phyloP scores from a whole-genome alignment of 495 filamentous ascomycete species.

The Aspergillus steynii region DNA sequence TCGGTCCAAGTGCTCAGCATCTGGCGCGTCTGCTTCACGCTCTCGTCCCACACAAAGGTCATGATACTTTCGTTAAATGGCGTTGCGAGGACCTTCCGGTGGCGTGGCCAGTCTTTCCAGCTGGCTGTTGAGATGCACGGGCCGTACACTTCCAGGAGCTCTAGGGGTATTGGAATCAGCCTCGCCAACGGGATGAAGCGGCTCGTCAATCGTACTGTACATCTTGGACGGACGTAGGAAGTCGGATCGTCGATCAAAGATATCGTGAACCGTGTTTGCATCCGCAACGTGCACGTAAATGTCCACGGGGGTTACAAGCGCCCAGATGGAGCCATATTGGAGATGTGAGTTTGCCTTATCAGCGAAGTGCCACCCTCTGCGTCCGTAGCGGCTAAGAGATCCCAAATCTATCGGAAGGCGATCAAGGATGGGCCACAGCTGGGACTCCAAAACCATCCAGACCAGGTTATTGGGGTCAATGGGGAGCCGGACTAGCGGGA shows the following conservation, averaged over 20 bases:
- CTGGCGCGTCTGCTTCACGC: background rate
- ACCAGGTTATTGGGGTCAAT: conserved; percentile 4
- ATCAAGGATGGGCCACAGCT: conserved; percentile 1
- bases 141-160: conserved; percentile 4
- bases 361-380: conserved; percentile 3
- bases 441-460: conserved; percentile 2
- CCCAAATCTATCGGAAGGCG: conserved; percentile 1
- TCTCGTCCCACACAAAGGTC: conserved; percentile 7
- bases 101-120: conserved; percentile 4
- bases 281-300: conserved; percentile 3
- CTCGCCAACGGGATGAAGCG: background rate
- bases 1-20: background rate
- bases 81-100: conserved; percentile 8
- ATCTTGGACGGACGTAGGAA: background rate
- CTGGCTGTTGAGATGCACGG: conserved; percentile 6
- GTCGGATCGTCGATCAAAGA: background rate
- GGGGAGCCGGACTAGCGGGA: background rate
- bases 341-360: conserved; percentile 4
- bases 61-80: conserved; percentile 9
- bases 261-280: background rate
- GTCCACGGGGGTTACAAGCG: background rate
- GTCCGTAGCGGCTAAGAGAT: conserved; percentile 1
- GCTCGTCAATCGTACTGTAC: conserved; percentile 1
- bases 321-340: background rate
- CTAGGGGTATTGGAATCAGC: background rate